Conservation (phyloP, 1,284 basidiomycete species). For the Tranzscheliella williamsii region DNA sequence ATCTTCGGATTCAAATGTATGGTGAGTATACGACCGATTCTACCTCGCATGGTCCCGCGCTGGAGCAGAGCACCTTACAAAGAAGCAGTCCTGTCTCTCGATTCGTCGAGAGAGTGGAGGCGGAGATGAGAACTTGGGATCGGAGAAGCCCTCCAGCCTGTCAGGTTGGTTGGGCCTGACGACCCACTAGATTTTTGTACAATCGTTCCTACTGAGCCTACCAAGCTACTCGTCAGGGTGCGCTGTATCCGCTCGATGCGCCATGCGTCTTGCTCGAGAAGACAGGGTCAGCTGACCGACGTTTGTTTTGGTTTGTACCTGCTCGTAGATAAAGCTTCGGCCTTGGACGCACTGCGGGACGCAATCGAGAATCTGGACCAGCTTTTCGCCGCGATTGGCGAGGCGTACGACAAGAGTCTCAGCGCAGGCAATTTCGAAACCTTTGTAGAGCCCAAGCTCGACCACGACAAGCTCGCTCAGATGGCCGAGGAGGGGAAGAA, state of each 20-base stretch:
- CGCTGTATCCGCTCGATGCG: too few relatives aligned
- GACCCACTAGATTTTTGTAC: constrained; percentile 48
- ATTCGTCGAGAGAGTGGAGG: too few relatives aligned
- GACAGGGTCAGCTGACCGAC: not conserved
- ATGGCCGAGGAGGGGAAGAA: constrained; percentile 33
- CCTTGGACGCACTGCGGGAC: constrained; percentile 49
- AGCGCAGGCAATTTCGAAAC: constrained; percentile 44
- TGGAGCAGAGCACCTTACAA: too few relatives aligned
- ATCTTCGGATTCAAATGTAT: constrained; percentile 97
- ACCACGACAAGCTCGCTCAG: constrained; percentile 28
- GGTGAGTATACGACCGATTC: constrained; percentile 68
- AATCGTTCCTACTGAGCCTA: constrained; percentile 62
- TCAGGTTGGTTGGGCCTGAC: constrained; percentile 40
- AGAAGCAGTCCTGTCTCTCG: too few relatives aligned
- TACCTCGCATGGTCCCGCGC: not conserved
- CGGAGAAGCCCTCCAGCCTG: constrained; percentile 34
- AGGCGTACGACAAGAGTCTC: constrained; percentile 47
- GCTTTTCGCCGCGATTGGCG: constrained; percentile 49
- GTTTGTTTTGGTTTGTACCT: not conserved
- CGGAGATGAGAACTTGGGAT: constrained; percentile 45
- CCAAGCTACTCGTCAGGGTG: too few relatives aligned
- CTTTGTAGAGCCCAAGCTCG: constrained; percentile 37
- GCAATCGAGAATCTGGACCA: constrained; percentile 53
- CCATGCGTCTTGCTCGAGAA: too few relatives aligned
- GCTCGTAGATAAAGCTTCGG: constrained; percentile 28